Evolutionary conservation across 108 stramenopile species (phyloP).

Genomic region (Fragilariopsis cylindrus): DNA sequence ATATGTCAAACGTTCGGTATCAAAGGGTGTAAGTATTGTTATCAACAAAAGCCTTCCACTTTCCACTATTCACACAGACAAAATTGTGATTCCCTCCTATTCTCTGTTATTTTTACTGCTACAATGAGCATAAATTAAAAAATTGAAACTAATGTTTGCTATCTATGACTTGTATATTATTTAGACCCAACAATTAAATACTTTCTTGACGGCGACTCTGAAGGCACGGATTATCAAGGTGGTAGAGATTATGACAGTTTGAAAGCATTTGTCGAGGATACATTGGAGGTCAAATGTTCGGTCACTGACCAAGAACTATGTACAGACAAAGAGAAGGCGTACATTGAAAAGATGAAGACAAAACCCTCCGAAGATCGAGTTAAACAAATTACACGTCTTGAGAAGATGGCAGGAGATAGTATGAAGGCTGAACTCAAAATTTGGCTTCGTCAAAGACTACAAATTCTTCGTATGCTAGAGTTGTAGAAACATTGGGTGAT

Average conservation of each 20-base stretch:
- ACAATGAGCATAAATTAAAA: background rate
- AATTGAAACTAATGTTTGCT: too few species aligned
- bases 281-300: conserved; percentile 62
- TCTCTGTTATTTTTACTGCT: background rate
- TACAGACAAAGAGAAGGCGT: conserved; percentile 50
- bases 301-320: conserved; percentile 41
- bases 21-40: conserved; percentile 38
- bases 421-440: conserved; percentile 56
- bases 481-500: background rate
- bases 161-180: background rate
- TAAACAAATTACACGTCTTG: conserved; percentile 46
- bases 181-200: conserved; percentile 56
- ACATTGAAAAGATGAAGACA: conserved; percentile 57
- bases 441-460: conserved; percentile 45
- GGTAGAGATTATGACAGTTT: conserved; percentile 59
- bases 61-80: background rate
- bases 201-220: conserved; percentile 57
- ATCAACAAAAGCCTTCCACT: background rate
- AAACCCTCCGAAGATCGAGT: conserved; percentile 43
- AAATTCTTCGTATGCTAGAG: conserved; percentile 37
- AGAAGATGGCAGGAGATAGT: conserved; percentile 42
- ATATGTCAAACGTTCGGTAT: conserved; percentile 57
- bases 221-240: conserved; percentile 62
- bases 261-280: conserved; percentile 52
- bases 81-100: background rate